Evolutionary conservation across 495 filamentous ascomycete genomes (phyloP).

Genomic region (Usnea hakonensis): DNA sequence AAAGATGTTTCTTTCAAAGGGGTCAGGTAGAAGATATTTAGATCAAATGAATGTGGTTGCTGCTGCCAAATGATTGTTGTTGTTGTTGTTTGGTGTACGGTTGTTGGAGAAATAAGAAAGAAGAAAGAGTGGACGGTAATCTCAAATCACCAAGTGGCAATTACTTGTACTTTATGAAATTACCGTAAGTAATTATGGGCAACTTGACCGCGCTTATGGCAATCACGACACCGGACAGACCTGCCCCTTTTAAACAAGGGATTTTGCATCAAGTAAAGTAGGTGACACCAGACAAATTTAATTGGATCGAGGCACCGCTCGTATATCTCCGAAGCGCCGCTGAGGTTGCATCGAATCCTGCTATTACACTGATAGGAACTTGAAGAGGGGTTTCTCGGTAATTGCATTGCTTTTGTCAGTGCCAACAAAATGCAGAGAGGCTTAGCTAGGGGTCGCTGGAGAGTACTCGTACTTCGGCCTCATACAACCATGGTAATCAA

Average conservation of each 20-base stretch:
- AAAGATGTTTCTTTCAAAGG: not conserved
- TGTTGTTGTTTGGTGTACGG: constrained; percentile 1
- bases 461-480: too few species aligned
- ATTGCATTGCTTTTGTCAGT: not conserved
- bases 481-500: too few species aligned
- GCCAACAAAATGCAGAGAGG: not conserved
- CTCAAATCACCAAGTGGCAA: constrained; percentile 2
- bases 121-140: constrained; percentile 2
- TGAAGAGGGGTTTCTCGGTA: not conserved
- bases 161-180: too few species aligned
- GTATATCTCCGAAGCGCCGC: constrained; percentile 1
- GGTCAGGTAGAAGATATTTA: not conserved
- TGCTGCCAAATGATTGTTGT: constrained; percentile 12
- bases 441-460: not conserved
- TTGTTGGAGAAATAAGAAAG: not conserved
- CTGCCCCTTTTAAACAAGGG: not conserved
- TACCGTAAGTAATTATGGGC: too few species aligned
- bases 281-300: not conserved
- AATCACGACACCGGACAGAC: constrained; percentile 1
- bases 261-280: too few species aligned
- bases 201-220: constrained; percentile 15
- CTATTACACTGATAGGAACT: not conserved
- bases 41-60: constrained; percentile 17
- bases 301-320: not conserved
- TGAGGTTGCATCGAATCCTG: not conserved